These are phyloP conservation scores for Bipolaris oryzae DNA, from an alignment of 2,329 filamentous ascomycete genomes.

Conservation along the genomic window DNA sequence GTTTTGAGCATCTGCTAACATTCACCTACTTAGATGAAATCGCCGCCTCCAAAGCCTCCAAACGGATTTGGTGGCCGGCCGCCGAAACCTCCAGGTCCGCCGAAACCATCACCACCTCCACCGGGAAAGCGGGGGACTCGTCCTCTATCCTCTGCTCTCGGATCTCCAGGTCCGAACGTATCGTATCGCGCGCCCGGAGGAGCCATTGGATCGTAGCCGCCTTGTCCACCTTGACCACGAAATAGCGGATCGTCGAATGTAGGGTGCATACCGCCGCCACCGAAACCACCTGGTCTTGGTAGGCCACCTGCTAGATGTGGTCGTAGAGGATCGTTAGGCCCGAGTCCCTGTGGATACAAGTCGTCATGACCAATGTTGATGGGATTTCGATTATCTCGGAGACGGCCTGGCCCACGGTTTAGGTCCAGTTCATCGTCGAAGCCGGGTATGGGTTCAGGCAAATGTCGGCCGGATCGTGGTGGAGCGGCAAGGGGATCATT, in stretches of 20 bases:
- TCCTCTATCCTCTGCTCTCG: conserved; percentile 48
- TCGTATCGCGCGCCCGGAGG: conserved; percentile 93
- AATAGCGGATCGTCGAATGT: conserved; percentile 93
- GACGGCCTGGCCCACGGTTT: conserved; percentile 66
- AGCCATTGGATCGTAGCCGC: conserved; percentile 69
- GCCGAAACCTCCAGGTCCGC: conserved; percentile 46
- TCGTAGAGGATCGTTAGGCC: conserved; percentile 81
- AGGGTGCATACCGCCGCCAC: conserved; percentile 89
- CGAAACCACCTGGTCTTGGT: conserved; percentile 63
- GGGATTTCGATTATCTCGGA: conserved; percentile 59
- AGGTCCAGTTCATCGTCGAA: conserved; percentile 95
- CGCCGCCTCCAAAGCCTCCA: conserved; percentile 64
- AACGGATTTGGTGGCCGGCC: conserved; percentile 63
- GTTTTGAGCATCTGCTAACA: not conserved
- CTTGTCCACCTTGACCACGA: conserved; percentile 59
- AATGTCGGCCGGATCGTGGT: conserved; percentile 62
- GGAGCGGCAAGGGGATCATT: conserved; percentile 68
- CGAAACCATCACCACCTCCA: conserved; percentile 55
- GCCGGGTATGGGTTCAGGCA: conserved; percentile 82
- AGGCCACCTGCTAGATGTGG: conserved; percentile 67
- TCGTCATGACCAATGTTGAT: conserved; percentile 83
- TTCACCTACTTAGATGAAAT: conserved; percentile 56
- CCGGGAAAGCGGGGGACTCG: conserved; percentile 41
- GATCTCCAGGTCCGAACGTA: conserved; percentile 67
- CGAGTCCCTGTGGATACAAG: conserved; percentile 83